These are phyloP conservation scores for Aspergillus unguis DNA, from an alignment of 2,329 filamentous ascomycete genomes.

Conservation along the genomic window DNA sequence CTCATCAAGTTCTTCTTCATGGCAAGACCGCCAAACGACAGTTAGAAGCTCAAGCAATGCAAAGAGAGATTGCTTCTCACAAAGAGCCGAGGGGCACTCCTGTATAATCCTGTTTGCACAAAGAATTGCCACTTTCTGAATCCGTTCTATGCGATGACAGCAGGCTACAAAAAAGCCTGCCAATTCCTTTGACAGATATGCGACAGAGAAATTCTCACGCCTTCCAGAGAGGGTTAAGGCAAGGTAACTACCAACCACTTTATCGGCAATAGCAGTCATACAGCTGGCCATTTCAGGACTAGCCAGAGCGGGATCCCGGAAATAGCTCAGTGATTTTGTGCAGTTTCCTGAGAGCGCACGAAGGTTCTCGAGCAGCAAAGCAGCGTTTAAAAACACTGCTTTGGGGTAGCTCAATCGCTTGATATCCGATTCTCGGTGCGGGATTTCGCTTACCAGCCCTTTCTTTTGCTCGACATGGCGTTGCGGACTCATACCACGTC, in stretches of 20 bases:
- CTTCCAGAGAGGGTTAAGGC: slow-evolving; percentile 68
- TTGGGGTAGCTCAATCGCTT: slow-evolving; percentile 82
- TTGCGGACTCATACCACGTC: slow-evolving; percentile 76
- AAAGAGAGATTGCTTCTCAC: slow-evolving; percentile 85
- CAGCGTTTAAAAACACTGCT: slow-evolving; percentile 85
- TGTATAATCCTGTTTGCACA: slow-evolving; percentile 83
- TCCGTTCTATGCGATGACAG: slow-evolving; percentile 87
- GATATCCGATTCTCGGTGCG: slow-evolving; percentile 73
- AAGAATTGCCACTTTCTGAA: slow-evolving; percentile 79
- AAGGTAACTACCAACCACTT: slow-evolving; percentile 76
- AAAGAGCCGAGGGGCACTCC: slow-evolving; percentile 83
- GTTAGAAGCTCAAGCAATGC: slow-evolving; percentile 87
- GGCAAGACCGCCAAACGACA: slow-evolving; percentile 90
- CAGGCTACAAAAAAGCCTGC: slow-evolving; percentile 81
- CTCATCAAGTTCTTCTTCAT: slow-evolving; percentile 90
- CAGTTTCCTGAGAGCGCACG: slow-evolving; percentile 85
- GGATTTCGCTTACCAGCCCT: slow-evolving; percentile 68
- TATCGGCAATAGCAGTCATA: slow-evolving; percentile 61
- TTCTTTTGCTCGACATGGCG: slow-evolving; percentile 73
- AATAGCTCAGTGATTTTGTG: slow-evolving; percentile 85
- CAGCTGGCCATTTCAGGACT: slow-evolving; percentile 59
- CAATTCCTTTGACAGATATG: slow-evolving; percentile 84
- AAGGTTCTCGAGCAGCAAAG: slow-evolving; percentile 83
- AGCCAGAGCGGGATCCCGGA: slow-evolving; percentile 81
- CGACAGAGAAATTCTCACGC: slow-evolving; percentile 78